Percentiles rank a stretch among this genome's conserved stretches.
These are phyloP conservation scores for Insectozyma bohioensis DNA, from an alignment of 1,139 yeast species.

Conservation along the genomic window DNA sequence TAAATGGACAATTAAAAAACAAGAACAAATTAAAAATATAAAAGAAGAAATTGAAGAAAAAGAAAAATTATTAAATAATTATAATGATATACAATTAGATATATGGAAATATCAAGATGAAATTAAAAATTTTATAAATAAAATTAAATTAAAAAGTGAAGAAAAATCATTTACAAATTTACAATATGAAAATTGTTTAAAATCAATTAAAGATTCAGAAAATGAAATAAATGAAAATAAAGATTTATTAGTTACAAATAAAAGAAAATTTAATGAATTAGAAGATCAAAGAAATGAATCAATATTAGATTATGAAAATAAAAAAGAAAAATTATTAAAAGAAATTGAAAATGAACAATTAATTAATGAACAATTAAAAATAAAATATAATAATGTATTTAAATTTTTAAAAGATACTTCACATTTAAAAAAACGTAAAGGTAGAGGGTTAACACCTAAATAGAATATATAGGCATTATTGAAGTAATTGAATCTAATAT, in stretches of 20 bases:
- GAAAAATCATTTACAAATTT: conserved; percentile 67
- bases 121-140: conserved; percentile 35
- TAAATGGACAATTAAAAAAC: conserved; percentile 35
- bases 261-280: conserved; percentile 28
- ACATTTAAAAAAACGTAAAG: conserved; percentile 45
- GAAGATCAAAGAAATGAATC: conserved; percentile 25
- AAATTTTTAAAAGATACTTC: conserved; percentile 41
- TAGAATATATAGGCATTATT: conserved; percentile 70
- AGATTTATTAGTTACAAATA: conserved; percentile 25
- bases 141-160: conserved; percentile 35
- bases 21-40: conserved; percentile 30
- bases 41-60: conserved; percentile 19
- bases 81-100: conserved; percentile 30
- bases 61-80: neutral
- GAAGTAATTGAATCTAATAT: conserved; percentile 70
- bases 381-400: conserved; percentile 35
- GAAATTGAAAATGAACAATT: conserved; percentile 18
- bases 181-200: conserved; percentile 62
- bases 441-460: conserved; percentile 40
- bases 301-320: conserved; percentile 22
- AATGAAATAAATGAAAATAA: conserved; percentile 36
- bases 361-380: conserved; percentile 25
- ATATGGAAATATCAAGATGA: conserved; percentile 42
- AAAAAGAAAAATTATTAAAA: conserved; percentile 8
- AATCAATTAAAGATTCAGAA: conserved; percentile 54